These are phyloP conservation scores for Coemansia sp. DNA, from an alignment of 192 early-diverging fungal genomes.

Conservation along the genomic window DNA sequence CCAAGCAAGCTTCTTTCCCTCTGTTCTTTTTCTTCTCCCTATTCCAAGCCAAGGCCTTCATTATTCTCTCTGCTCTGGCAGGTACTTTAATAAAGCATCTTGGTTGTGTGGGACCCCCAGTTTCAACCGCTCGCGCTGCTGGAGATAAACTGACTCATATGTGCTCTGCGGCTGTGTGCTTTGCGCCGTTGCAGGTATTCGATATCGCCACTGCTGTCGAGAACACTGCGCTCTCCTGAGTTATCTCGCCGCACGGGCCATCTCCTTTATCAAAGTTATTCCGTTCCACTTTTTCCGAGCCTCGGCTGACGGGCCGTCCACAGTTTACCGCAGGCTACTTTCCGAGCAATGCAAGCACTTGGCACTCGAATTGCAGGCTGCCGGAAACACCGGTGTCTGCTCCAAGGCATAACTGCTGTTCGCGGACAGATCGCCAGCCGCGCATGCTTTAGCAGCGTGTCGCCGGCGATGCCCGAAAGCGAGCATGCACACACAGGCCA, in stretches of 20 bases:
- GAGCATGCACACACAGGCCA: neutral
- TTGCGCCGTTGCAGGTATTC: neutral
- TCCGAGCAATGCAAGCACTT: neutral
- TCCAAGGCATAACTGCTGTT: neutral
- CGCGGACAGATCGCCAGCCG: conserved; percentile 1
- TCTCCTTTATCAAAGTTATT: neutral
- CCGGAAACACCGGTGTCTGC: neutral
- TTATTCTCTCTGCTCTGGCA: too few relatives aligned
- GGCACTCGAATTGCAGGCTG: neutral
- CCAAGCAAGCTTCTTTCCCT: too few relatives aligned
- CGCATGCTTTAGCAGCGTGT: conserved; percentile 3
- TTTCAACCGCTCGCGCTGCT: too few relatives aligned
- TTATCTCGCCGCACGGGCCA: neutral
- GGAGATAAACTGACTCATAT: conserved; percentile 1
- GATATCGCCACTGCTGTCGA: neutral
- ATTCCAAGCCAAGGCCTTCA: too few relatives aligned
- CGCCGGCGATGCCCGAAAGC: neutral
- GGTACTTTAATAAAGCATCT: too few relatives aligned
- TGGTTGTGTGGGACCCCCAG: neutral
- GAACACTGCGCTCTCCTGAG: conserved; percentile 2
- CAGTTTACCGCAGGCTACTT: too few relatives aligned
- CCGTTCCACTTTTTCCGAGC: too few relatives aligned
- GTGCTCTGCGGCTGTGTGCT: neutral
- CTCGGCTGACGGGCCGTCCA: too few relatives aligned
- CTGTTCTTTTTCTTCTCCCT: too few relatives aligned